phyloP scores from a whole-genome alignment of 2,329 filamentous ascomycete species.

The Ophiosphaerella korrae region DNA sequence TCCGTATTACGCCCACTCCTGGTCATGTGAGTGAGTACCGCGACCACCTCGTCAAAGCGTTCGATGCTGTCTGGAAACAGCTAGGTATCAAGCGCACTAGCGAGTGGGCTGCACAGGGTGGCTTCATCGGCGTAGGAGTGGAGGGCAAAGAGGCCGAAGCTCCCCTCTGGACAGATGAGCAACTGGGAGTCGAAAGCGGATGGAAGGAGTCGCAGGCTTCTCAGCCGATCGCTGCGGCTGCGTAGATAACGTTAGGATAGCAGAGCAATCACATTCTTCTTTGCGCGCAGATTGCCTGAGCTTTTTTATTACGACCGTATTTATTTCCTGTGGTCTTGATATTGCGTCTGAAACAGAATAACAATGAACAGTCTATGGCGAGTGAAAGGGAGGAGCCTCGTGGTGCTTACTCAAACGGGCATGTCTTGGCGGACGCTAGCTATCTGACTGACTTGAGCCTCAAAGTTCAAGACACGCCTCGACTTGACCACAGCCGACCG shows the following conservation, averaged over 20 bases:
- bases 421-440: conserved; percentile 8
- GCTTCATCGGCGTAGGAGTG: conserved; percentile 92
- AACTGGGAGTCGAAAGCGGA: conserved; percentile 72
- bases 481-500: conserved; percentile 17
- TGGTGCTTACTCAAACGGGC: not conserved
- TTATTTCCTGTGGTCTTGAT: not conserved
- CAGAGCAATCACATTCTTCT: conserved; percentile 18
- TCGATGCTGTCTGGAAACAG: conserved; percentile 87
- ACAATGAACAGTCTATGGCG: not conserved
- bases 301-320: not conserved
- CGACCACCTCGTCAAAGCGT: conserved; percentile 79
- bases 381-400: not conserved
- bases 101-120: conserved; percentile 88
- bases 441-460: conserved; percentile 16
- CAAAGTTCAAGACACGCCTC: conserved; percentile 15
- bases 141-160: conserved; percentile 62
- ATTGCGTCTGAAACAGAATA: too few species aligned
- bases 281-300: too few species aligned
- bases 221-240: conserved; percentile 51
- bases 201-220: conserved; percentile 59
- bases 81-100: conserved; percentile 90
- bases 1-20: conserved; percentile 94
- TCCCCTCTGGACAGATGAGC: conserved; percentile 90
- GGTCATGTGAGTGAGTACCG: conserved; percentile 86
- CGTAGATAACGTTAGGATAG: conserved; percentile 19